phyloP scores from a whole-genome alignment of 2,329 filamentous ascomycete genomes.

The Alternaria alternata region DNA sequence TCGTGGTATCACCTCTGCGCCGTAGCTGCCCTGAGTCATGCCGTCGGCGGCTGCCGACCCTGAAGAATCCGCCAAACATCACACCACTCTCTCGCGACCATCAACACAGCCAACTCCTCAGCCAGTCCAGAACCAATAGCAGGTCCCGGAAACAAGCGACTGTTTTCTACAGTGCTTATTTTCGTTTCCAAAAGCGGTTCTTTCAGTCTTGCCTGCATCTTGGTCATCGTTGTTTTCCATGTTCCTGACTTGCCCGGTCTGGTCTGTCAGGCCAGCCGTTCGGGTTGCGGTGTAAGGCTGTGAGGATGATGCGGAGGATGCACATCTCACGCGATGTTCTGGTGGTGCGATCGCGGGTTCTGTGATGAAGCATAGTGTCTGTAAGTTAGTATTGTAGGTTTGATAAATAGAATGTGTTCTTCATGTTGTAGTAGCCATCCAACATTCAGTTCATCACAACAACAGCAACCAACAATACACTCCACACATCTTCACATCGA shows the following conservation, averaged over 20 bases:
- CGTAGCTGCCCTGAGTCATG: conserved; percentile 14
- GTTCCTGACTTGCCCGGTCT: background rate
- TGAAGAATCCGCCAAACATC: conserved; percentile 17
- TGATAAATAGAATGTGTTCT: background rate
- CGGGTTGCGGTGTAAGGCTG: conserved; percentile 1
- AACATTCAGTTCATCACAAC: background rate
- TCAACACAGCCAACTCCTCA: background rate
- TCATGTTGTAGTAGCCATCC: background rate
- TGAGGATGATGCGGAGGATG: background rate
- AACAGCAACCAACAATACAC: background rate
- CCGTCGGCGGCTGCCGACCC: conserved; percentile 32
- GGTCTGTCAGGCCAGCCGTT: conserved; percentile 13
- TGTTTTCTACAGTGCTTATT: background rate
- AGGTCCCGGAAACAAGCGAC: conserved; percentile 14
- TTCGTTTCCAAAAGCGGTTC: background rate
- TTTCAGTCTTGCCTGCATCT: conserved; percentile 1
- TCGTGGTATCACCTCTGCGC: background rate
- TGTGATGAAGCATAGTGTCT: background rate
- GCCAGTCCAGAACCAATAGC: background rate
- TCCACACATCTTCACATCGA: background rate
- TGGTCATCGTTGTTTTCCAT: background rate
- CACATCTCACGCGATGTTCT: conserved; percentile 6
- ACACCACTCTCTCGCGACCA: conserved; percentile 38
- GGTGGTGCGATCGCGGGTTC: conserved; percentile 6
- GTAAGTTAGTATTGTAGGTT: background rate